phyloP scores from a whole-genome alignment of 768 basidiomycete species.

The Trametes villosa region DNA sequence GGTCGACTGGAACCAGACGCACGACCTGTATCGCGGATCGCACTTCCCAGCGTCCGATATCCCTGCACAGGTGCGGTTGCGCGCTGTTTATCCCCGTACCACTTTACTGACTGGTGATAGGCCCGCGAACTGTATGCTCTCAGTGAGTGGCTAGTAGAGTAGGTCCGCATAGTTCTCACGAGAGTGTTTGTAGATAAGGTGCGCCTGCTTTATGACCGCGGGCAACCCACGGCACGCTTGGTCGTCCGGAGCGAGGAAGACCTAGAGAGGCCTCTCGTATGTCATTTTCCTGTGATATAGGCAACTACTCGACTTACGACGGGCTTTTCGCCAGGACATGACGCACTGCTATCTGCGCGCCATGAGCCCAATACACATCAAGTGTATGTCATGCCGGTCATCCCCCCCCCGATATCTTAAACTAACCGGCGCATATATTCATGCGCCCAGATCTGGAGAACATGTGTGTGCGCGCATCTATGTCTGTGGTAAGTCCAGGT shows the following conservation, averaged over 20 bases:
- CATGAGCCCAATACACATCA: slow-evolving; percentile 85
- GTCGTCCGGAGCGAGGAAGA: slow-evolving; percentile 66
- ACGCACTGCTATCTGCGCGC: slow-evolving; percentile 84
- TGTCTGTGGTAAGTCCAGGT: slow-evolving; percentile 75
- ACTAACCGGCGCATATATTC: too few relatives aligned
- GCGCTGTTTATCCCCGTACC: neutral
- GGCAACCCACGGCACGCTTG: slow-evolving; percentile 72
- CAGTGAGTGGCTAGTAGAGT: slow-evolving; percentile 45
- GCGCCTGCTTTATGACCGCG: slow-evolving; percentile 73
- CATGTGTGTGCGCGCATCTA: slow-evolving; percentile 83
- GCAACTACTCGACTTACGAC: neutral
- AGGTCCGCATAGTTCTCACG: neutral
- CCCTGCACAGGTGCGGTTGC: slow-evolving; percentile 65
- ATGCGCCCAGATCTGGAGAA: slow-evolving; percentile 78
- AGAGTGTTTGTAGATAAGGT: slow-evolving; percentile 61
- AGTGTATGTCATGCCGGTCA: slow-evolving; percentile 51
- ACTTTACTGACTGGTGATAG: slow-evolving; percentile 33
- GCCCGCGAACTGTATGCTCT: slow-evolving; percentile 70
- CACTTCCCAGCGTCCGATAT: slow-evolving; percentile 76
- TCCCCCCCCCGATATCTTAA: neutral
- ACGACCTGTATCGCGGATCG: slow-evolving; percentile 72
- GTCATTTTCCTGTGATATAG: slow-evolving; percentile 24
- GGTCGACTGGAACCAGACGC: slow-evolving; percentile 75
- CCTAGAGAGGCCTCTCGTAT: slow-evolving; percentile 65
- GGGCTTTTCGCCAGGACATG: slow-evolving; percentile 59